Percentiles rank a stretch among this genome's conserved stretches.
phyloP scores from a whole-genome alignment of 208 protist genomes.

The Leishmania turanica region DNA sequence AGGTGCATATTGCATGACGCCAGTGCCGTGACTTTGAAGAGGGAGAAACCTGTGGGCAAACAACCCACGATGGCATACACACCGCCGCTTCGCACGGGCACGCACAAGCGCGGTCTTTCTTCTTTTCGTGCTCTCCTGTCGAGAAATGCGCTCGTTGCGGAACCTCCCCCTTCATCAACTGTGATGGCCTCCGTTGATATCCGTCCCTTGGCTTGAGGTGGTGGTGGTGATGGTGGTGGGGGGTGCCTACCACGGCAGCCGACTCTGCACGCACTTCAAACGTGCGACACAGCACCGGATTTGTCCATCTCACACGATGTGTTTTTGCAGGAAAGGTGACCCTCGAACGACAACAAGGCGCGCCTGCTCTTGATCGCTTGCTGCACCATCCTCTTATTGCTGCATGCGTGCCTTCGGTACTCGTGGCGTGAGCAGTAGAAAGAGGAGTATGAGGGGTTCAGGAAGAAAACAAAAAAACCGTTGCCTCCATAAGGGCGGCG shows the following conservation, averaged over 20 bases:
- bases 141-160: background rate
- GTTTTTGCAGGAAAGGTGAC: background rate
- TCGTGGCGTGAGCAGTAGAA: constrained; percentile 32
- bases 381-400: constrained; percentile 34
- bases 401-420: constrained; percentile 7
- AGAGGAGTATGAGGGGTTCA: constrained; percentile 18
- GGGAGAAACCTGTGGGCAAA: too few species aligned
- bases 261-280: background rate
- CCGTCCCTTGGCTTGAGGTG: background rate
- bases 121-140: background rate
- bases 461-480: background rate
- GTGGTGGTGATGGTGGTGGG: background rate
- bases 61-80: background rate
- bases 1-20: background rate
- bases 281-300: background rate
- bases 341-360: background rate
- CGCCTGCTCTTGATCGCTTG: background rate
- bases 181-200: background rate
- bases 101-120: background rate
- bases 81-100: background rate
- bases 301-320: too few species aligned
- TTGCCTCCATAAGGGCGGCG: background rate
- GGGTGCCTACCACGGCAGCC: background rate
- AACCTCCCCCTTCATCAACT: background rate
- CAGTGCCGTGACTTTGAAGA: background rate